Conservation (phyloP, 2,329 filamentous ascomycete species). For the Colletotrichum lentis region DNA sequence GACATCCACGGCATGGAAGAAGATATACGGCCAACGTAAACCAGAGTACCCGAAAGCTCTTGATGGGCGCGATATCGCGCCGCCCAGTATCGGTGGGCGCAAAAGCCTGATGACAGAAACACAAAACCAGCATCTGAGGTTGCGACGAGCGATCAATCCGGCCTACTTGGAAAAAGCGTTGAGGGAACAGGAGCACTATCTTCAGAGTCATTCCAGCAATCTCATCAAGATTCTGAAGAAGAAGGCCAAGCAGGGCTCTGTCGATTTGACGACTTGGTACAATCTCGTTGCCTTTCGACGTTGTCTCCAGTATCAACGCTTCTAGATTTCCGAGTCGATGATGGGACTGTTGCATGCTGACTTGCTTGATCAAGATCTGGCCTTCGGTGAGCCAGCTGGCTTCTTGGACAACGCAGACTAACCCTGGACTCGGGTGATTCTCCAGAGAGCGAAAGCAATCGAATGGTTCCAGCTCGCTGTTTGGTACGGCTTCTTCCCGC, state of each 20-base stretch:
- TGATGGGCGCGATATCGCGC: conserved; percentile 10
- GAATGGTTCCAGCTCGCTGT: conserved; percentile 5
- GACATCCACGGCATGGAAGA: conserved; percentile 47
- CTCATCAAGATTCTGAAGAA: conserved; percentile 39
- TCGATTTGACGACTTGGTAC: background rate
- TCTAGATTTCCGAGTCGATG: background rate
- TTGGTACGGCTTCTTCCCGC: conserved; percentile 1
- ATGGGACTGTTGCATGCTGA: background rate
- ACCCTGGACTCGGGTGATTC: background rate
- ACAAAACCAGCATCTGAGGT: conserved; percentile 35
- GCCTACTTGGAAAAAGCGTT: conserved; percentile 45
- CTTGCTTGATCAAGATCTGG: background rate
- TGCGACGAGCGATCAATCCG: conserved; percentile 41
- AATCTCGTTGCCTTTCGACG: conserved; percentile 7
- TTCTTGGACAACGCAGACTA: conserved; percentile 3
- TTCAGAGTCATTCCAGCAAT: conserved; percentile 42
- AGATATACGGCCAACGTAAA: conserved; percentile 48
- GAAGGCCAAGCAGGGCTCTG: background rate
- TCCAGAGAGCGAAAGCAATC: background rate
- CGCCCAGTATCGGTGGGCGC: background rate
- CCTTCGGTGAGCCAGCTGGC: background rate
- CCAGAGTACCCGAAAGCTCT: conserved; percentile 14
- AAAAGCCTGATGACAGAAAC: conserved; percentile 7
- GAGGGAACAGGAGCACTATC: conserved; percentile 44
- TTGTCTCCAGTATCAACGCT: background rate